These are phyloP conservation scores for Sugiyamaella xylanicola DNA, from an alignment of 1,139 yeast genomes.

Conservation along the genomic window DNA sequence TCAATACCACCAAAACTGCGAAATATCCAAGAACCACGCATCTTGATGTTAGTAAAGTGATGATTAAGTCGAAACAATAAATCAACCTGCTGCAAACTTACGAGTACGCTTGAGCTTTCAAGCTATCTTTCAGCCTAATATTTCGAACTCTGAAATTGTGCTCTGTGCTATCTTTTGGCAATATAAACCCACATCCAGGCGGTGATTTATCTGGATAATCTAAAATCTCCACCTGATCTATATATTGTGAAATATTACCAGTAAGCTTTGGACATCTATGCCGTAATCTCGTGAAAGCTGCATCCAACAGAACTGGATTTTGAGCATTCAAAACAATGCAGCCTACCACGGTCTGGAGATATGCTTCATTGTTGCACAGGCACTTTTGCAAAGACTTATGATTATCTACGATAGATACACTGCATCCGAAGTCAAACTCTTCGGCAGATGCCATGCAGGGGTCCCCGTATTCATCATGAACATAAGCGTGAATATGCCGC, in stretches of 20 bases:
- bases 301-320: slow-evolving; percentile 1
- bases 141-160: slow-evolving; percentile 17
- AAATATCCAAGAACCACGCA: slow-evolving; percentile 31
- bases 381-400: slow-evolving; percentile 10
- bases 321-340: slow-evolving; percentile 22
- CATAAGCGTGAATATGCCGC: background rate
- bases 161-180: slow-evolving; percentile 4
- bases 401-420: background rate
- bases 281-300: slow-evolving; percentile 9
- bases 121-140: slow-evolving; percentile 10
- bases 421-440: slow-evolving; percentile 18
- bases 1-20: slow-evolving; percentile 37
- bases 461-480: slow-evolving; percentile 22
- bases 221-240: background rate
- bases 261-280: slow-evolving; percentile 7
- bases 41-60: no score
- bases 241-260: slow-evolving; percentile 5
- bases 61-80: no score
- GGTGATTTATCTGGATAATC: background rate
- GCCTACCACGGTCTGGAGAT: slow-evolving; percentile 20
- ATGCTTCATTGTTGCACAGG: slow-evolving; percentile 20
- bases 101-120: slow-evolving; percentile 12
- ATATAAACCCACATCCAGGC: background rate
- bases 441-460: slow-evolving; percentile 23
- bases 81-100: no score